Conservation (phyloP, 2,329 filamentous ascomycete species). For the Exophiala sp. region DNA sequence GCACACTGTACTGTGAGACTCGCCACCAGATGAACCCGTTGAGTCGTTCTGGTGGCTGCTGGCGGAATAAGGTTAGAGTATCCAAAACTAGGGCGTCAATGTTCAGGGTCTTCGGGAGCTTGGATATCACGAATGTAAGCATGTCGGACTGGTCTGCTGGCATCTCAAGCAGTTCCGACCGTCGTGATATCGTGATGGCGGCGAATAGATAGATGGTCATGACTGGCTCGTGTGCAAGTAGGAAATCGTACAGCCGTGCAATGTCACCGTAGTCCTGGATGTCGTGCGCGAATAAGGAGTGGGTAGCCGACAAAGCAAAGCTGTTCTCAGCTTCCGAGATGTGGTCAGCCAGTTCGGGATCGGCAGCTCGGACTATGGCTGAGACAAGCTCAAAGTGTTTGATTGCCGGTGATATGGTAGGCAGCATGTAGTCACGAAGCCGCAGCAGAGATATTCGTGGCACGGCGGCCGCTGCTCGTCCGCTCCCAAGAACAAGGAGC, state of each 20-base stretch:
- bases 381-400: slow-evolving; percentile 83
- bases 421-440: slow-evolving; percentile 97
- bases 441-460: slow-evolving; percentile 79
- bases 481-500: slow-evolving; percentile 69
- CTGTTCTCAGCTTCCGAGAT: slow-evolving; percentile 76
- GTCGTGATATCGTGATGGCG: slow-evolving; percentile 73
- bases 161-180: slow-evolving; percentile 79
- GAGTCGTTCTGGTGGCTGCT: slow-evolving; percentile 66
- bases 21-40: slow-evolving; percentile 58
- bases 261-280: slow-evolving; percentile 87
- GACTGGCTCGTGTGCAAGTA: slow-evolving; percentile 79
- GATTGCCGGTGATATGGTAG: slow-evolving; percentile 71
- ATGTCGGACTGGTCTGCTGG: slow-evolving; percentile 80
- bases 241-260: slow-evolving; percentile 82
- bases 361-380: slow-evolving; percentile 66
- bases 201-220: slow-evolving; percentile 90
- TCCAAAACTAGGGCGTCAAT: slow-evolving; percentile 68
- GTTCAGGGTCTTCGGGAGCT: slow-evolving; percentile 73
- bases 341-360: slow-evolving; percentile 66
- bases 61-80: slow-evolving; percentile 58
- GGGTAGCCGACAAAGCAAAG: slow-evolving; percentile 85
- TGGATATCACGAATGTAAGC: slow-evolving; percentile 80
- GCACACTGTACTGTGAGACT: slow-evolving; percentile 69
- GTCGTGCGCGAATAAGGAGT: slow-evolving; percentile 96
- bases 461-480: slow-evolving; percentile 57